These are phyloP conservation scores for Cyclotella sp. DNA, from an alignment of 108 stramenopile species.

Conservation along the genomic window DNA sequence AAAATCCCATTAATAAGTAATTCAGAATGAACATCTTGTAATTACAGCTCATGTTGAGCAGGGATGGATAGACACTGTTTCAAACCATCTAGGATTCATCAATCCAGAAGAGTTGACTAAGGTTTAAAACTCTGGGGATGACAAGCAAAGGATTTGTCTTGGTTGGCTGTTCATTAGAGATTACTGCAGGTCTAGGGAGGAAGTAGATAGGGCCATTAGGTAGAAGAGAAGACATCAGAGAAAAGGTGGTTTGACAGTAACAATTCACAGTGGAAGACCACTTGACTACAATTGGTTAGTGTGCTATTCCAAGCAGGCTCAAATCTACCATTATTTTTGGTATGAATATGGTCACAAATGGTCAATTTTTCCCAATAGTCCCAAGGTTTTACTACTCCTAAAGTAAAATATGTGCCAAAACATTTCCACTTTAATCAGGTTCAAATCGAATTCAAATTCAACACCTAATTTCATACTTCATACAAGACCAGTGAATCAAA, in stretches of 20 bases:
- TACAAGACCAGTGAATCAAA: too few species aligned
- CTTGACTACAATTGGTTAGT: too few species aligned
- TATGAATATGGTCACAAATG: too few species aligned
- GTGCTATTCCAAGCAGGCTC: too few species aligned
- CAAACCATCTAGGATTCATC: not conserved
- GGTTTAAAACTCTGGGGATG: conserved; percentile 15
- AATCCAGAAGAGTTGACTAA: conserved; percentile 29
- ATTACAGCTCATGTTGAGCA: conserved; percentile 43
- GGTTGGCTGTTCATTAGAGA: conserved; percentile 55
- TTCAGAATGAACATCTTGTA: conserved; percentile 53
- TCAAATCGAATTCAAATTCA: too few species aligned
- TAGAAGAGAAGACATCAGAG: conserved; percentile 33
- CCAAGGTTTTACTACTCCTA: too few species aligned
- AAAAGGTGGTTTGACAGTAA: conserved; percentile 23
- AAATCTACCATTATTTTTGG: not conserved
- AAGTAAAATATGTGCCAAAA: too few species aligned
- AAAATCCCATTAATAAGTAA: conserved; percentile 48
- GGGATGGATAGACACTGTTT: conserved; percentile 13
- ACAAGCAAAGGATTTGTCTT: conserved; percentile 28
- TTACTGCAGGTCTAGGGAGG: conserved; percentile 16
- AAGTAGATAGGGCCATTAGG: conserved; percentile 35
- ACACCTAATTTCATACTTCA: too few species aligned
- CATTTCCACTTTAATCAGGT: too few species aligned
- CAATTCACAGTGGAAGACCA: not conserved
- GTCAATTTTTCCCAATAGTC: too few species aligned